phyloP scores from a whole-genome alignment of 495 filamentous ascomycete species.

The Trichoderma virens region DNA sequence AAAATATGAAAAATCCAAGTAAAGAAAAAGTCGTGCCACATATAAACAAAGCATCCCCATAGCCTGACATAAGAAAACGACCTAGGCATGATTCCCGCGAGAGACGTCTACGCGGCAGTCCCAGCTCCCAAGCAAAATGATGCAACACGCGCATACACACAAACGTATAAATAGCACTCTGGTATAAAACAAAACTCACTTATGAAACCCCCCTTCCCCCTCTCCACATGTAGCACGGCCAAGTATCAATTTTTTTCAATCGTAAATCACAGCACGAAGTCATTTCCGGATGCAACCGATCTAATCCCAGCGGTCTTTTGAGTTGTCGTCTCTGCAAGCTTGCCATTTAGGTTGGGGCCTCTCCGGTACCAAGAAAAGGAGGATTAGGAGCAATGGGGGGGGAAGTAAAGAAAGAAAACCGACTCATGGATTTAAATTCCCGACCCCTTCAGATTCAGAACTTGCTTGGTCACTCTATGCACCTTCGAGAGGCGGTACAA shows the following conservation, averaged over 20 bases:
- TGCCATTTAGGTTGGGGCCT: not conserved
- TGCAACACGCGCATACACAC: not conserved
- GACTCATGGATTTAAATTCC: not conserved
- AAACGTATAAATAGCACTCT: not conserved
- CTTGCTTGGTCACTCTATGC: constrained; percentile 22
- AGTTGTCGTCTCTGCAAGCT: not conserved
- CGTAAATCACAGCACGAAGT: constrained; percentile 6
- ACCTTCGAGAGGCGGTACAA: constrained; percentile 39
- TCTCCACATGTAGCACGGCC: not conserved
- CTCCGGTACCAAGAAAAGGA: not conserved
- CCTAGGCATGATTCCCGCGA: not conserved
- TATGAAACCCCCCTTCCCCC: not conserved
- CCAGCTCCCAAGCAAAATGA: not conserved
- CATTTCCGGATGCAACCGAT: not conserved
- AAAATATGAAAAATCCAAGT: not conserved
- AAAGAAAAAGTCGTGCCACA: not conserved
- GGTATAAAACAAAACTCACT: constrained; percentile 4
- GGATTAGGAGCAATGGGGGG: not conserved
- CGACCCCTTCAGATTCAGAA: not conserved
- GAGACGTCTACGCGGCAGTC: not conserved
- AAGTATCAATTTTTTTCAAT: not conserved
- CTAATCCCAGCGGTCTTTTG: not conserved
- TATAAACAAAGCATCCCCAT: not conserved
- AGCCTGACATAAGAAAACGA: not conserved
- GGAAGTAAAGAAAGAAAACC: not conserved